Percentiles rank a stretch among this genome's conserved stretches.
These are phyloP conservation scores for Picea mariana DNA, from an alignment of 83 land plant genomes.

Conservation along the genomic window DNA sequence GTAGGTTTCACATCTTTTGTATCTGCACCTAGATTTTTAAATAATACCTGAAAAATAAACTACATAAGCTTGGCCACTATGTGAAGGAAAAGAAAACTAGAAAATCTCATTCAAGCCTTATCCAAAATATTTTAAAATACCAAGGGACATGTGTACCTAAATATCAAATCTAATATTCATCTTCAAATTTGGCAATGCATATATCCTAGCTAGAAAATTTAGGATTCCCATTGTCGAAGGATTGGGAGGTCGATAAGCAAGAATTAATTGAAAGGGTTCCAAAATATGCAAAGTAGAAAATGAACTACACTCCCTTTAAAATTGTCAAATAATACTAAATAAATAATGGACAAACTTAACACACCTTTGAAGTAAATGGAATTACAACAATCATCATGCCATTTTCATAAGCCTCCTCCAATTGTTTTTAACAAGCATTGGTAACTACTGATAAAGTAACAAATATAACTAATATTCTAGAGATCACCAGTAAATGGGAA, in stretches of 20 bases:
- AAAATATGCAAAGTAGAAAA: slow-evolving; percentile 60
- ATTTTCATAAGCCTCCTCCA: slow-evolving; percentile 92
- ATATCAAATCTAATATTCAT: slow-evolving; percentile 99
- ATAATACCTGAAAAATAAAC: background rate
- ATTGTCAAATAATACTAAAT: no score
- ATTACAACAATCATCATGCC: slow-evolving; percentile 45
- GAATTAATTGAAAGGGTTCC: slow-evolving; percentile 87
- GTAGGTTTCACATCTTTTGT: slow-evolving; percentile 91
- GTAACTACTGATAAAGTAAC: background rate
- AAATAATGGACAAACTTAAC: no score
- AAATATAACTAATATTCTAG: background rate
- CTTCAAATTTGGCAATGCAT: slow-evolving; percentile 90
- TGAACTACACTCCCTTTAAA: no score
- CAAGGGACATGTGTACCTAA: slow-evolving; percentile 55
- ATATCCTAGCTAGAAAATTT: slow-evolving; percentile 83
- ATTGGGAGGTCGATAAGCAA: slow-evolving; percentile 65
- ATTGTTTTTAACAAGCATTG: slow-evolving; percentile 5
- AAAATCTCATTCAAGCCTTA: no score
- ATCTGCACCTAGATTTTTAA: slow-evolving; percentile 87
- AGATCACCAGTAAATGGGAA: background rate
- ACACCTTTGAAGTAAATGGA: no score
- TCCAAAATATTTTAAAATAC: no score
- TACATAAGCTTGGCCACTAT: no score
- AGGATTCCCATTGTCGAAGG: slow-evolving; percentile 78
- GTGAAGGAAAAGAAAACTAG: no score